A percentile compares a stretch with the other conserved stretches of the same genome.
phyloP scores from a whole-genome alignment of 331 rosid species.

The Arachis monticola region DNA sequence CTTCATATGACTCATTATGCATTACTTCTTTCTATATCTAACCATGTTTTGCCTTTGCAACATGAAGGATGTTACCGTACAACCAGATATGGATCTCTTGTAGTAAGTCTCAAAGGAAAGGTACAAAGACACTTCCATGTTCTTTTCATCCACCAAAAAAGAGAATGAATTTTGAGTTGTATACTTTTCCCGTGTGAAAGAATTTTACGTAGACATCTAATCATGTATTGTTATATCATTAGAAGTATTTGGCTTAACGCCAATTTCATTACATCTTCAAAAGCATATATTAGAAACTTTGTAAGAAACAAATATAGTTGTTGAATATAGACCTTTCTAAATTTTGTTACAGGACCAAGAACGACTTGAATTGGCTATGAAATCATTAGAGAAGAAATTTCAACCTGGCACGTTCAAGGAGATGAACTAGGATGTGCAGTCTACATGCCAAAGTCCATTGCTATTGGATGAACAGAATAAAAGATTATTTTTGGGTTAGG shows the following conservation, averaged over 20 bases:
- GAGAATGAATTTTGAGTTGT: no score
- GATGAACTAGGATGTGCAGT: constrained; percentile 41
- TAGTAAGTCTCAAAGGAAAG: constrained; percentile 72
- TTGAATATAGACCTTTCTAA: constrained; percentile 2
- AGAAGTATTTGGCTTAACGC: no score
- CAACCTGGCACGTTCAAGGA: constrained; percentile 59
- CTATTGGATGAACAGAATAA: constrained; percentile 30
- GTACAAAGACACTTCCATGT: constrained; percentile 47
- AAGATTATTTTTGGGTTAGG: not conserved
- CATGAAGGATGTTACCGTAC: constrained; percentile 71
- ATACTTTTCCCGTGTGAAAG: no score
- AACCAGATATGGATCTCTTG: constrained; percentile 60
- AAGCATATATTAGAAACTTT: not conserved
- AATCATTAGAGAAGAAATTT: constrained; percentile 65
- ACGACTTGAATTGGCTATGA: constrained; percentile 63
- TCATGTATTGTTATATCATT: no score
- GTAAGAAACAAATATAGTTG: not conserved
- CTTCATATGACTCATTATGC: constrained; percentile 26
- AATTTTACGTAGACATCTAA: no score
- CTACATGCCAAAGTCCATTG: constrained; percentile 20
- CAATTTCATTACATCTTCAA: no score
- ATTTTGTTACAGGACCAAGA: constrained; percentile 63
- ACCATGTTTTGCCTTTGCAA: constrained; percentile 35
- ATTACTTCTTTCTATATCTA: constrained; percentile 10
- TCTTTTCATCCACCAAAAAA: not conserved